phyloP scores from a whole-genome alignment of 768 basidiomycete genomes.

The Tephrocybe sp. region DNA sequence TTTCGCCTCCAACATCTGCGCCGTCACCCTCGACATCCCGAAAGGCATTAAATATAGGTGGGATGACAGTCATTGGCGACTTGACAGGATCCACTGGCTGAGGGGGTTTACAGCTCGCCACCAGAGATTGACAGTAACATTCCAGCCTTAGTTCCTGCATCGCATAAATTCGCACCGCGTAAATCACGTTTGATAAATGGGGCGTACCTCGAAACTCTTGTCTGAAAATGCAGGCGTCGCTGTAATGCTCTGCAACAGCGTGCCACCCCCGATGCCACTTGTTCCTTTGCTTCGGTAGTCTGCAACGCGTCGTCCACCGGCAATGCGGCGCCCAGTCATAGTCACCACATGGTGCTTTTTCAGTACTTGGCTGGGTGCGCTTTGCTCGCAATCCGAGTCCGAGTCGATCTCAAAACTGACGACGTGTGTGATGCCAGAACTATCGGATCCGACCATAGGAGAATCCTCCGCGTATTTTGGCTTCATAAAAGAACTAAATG shows the following conservation, averaged over 20 bases:
- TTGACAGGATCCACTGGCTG: conserved; percentile 19
- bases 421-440: too few species aligned
- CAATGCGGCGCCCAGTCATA: conserved; percentile 8
- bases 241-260: conserved; percentile 29
- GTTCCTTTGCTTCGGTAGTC: conserved; percentile 5
- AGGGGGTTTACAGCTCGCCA: conserved; percentile 25
- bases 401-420: too few species aligned
- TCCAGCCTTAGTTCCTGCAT: conserved; percentile 30
- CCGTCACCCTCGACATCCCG: not conserved
- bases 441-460: too few species aligned
- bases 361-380: too few species aligned
- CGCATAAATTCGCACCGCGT: too few species aligned
- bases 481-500: too few species aligned
- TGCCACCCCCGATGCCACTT: not conserved
- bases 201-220: conserved; percentile 29
- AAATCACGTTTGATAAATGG: too few species aligned
- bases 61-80: conserved; percentile 24
- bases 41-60: conserved; percentile 24
- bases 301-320: conserved; percentile 19
- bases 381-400: too few species aligned
- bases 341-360: not conserved
- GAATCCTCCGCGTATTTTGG: too few species aligned
- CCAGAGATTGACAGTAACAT: conserved; percentile 26
- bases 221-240: conserved; percentile 23
- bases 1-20: too few species aligned